Evolutionary conservation across 1,139 yeast species (phyloP).

Genomic region (Yamadazyma diospyri): DNA sequence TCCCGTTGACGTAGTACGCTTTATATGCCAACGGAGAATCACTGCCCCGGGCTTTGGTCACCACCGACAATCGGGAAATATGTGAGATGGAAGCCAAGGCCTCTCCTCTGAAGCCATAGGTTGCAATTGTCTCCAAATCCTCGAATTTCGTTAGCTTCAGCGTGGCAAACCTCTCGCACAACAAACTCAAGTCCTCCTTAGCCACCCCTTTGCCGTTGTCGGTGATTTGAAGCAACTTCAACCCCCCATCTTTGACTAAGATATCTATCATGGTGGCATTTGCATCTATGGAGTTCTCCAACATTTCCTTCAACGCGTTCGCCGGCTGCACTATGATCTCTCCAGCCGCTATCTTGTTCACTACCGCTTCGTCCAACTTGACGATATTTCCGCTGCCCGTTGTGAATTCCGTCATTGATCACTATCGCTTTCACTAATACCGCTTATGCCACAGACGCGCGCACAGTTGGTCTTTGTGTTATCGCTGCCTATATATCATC

Average conservation of each 20-base stretch:
- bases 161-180: conserved; percentile 59
- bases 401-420: conserved; percentile 3
- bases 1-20: conserved; percentile 65
- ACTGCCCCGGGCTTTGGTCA: conserved; percentile 55
- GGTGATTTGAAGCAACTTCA: conserved; percentile 48
- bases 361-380: conserved; percentile 62
- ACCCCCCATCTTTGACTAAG: conserved; percentile 52
- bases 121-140: conserved; percentile 45
- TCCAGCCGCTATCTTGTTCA: conserved; percentile 94
- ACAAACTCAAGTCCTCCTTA: conserved; percentile 41
- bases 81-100: conserved; percentile 62
- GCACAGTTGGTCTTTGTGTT: no score
- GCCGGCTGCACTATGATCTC: conserved; percentile 94
- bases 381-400: conserved; percentile 18
- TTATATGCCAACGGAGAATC: conserved; percentile 65
- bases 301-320: conserved; percentile 59
- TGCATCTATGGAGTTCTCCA: conserved; percentile 57
- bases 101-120: conserved; percentile 63
- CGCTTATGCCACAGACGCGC: no score
- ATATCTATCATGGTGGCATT: conserved; percentile 46
- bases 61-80: conserved; percentile 66
- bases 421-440: no score
- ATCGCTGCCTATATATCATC: no score
- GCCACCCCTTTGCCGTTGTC: conserved; percentile 54
- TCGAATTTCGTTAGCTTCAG: conserved; percentile 49